Percentiles rank a stretch among this genome's conserved stretches.
phyloP scores from a whole-genome alignment of 2,329 filamentous ascomycete genomes.

The Mycosphaerella sp. region DNA sequence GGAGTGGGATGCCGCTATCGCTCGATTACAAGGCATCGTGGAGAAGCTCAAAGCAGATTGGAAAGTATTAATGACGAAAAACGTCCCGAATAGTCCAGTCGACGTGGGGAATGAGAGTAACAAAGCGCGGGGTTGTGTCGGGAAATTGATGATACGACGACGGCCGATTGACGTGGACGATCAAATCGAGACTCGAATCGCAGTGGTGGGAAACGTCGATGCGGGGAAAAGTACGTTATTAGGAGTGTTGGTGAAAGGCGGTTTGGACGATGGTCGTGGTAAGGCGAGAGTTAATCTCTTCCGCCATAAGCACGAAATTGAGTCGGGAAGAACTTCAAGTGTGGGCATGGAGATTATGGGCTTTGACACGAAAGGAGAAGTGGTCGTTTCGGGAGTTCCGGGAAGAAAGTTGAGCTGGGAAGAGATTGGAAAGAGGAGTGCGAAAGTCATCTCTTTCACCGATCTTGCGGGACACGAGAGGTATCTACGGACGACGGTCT shows the following conservation, averaged over 20 bases:
- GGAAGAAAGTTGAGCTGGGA: conserved; percentile 92
- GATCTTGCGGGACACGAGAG: conserved; percentile 93
- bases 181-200: conserved; percentile 91
- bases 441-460: conserved; percentile 95
- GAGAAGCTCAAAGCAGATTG: conserved; percentile 65
- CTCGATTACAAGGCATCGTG: conserved; percentile 60
- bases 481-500: conserved; percentile 92
- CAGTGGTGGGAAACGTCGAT: conserved; percentile 95
- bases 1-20: conserved; percentile 69
- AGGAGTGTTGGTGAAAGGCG: conserved; percentile 90
- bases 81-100: conserved; percentile 65
- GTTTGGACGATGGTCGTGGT: conserved; percentile 88
- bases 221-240: conserved; percentile 96
- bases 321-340: conserved; percentile 89
- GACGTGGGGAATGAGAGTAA: conserved; percentile 59
- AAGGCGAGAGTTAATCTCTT: conserved; percentile 94
- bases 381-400: conserved; percentile 73
- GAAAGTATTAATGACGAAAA: conserved; percentile 79
- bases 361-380: conserved; percentile 79
- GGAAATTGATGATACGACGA: conserved; percentile 80
- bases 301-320: conserved; percentile 95
- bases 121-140: conserved; percentile 68
- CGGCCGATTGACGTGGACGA: conserved; percentile 69
- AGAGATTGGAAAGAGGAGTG: conserved; percentile 87
- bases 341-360: conserved; percentile 99